Conservation (phyloP, 1,284 basidiomycete species). For the Moesziomyces antarcticus region DNA sequence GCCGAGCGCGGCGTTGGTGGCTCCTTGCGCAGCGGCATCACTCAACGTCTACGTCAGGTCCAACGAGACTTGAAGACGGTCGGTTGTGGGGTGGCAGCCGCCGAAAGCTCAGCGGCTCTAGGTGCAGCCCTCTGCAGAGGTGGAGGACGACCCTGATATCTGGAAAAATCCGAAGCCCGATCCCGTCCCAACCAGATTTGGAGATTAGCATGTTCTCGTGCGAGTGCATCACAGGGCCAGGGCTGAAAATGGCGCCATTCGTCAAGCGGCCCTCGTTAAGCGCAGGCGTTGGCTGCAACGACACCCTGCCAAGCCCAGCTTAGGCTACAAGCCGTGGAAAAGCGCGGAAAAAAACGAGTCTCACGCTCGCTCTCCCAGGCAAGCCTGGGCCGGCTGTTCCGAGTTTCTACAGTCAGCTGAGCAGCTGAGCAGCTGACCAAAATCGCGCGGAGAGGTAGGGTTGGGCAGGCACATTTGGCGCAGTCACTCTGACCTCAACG, state of each 20-base stretch:
- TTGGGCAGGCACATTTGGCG: background rate
- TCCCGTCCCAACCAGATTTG: background rate
- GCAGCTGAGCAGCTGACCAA: too few relatives aligned
- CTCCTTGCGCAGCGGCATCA: constrained; percentile 43
- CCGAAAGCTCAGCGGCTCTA: background rate
- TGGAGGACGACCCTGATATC: constrained; percentile 28
- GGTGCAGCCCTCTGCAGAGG: background rate
- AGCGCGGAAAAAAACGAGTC: too few relatives aligned
- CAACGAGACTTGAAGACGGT: background rate
- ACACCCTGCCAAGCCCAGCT: too few relatives aligned
- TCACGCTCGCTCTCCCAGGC: too few relatives aligned
- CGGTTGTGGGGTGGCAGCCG: background rate
- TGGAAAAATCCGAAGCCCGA: constrained; percentile 3
- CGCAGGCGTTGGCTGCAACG: background rate
- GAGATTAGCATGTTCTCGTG: background rate
- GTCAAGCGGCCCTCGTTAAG: constrained; percentile 30
- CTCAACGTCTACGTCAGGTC: background rate
- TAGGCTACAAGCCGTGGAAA: too few relatives aligned
- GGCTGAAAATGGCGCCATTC: constrained; percentile 37
- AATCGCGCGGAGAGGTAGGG: background rate
- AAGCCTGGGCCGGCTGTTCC: too few relatives aligned
- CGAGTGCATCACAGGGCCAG: background rate
- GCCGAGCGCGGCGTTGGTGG: constrained; percentile 45
- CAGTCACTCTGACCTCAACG: background rate
- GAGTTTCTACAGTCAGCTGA: too few relatives aligned